These are phyloP conservation scores for Fagus crenata DNA, from an alignment of 306 rosid species.

Conservation along the genomic window DNA sequence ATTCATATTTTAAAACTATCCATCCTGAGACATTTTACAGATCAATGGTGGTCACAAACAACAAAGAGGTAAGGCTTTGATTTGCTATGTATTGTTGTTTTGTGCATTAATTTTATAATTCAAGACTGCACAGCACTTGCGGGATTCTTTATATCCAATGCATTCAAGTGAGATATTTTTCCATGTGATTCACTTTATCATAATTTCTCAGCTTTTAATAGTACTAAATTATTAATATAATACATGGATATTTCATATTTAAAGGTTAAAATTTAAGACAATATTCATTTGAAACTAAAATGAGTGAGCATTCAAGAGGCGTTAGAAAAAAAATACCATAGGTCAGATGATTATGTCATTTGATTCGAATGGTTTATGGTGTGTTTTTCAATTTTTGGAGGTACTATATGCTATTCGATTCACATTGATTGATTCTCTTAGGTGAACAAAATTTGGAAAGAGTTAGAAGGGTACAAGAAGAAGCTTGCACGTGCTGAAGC, in stretches of 20 bases:
- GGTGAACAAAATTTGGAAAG: constrained; percentile 70
- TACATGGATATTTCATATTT: neutral
- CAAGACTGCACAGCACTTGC: neutral
- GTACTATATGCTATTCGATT: constrained; percentile 5
- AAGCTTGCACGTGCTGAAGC: constrained; percentile 77
- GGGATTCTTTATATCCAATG: neutral
- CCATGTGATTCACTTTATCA: neutral
- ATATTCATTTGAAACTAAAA: neutral
- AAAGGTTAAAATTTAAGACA: neutral
- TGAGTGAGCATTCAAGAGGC: constrained; percentile 12
- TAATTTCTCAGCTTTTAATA: neutral
- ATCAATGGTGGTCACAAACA: constrained; percentile 77
- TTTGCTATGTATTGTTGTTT: neutral
- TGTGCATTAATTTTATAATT: neutral
- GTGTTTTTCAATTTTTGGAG: constrained; percentile 7
- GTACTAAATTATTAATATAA: neutral
- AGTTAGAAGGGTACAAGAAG: constrained; percentile 70
- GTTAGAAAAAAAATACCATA: constrained; percentile 1
- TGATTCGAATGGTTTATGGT: neutral
- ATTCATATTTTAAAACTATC: constrained; percentile 58
- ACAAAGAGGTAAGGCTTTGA: constrained; percentile 55
- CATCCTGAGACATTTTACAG: constrained; percentile 79
- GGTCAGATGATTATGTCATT: neutral
- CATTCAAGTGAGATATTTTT: neutral
- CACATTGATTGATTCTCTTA: constrained; percentile 30